Percentiles rank a stretch among this genome's conserved stretches.
These are phyloP conservation scores for Chrysochromulina parva DNA, from an alignment of 78 protist species.

Conservation along the genomic window DNA sequence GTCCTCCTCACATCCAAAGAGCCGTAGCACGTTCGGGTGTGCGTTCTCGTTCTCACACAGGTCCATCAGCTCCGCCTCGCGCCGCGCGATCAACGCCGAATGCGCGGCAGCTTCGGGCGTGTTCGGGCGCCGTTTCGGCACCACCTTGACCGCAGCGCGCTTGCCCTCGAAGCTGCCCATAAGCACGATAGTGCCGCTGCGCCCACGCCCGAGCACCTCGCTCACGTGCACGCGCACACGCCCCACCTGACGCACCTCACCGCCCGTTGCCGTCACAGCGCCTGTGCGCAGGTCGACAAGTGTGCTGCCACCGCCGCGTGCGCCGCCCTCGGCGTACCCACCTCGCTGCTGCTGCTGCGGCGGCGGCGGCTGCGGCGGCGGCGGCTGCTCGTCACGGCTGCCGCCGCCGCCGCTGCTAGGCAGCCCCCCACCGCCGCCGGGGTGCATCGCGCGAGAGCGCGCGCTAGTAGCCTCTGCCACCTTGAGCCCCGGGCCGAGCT, in stretches of 20 bases:
- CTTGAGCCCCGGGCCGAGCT: neutral
- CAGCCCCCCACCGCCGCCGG: neutral
- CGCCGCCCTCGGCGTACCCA: no score
- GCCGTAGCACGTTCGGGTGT: neutral
- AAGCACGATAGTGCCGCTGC: neutral
- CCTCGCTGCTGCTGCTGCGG: no score
- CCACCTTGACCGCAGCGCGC: constrained; percentile 12
- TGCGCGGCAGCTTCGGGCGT: neutral
- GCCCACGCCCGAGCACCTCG: neutral
- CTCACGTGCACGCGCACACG: neutral
- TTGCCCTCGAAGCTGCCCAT: neutral
- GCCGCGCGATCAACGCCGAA: neutral
- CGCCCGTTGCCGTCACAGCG: no score
- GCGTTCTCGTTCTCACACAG: neutral
- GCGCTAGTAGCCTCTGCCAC: neutral
- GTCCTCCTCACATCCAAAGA: neutral
- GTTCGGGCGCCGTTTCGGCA: neutral
- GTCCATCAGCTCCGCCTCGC: neutral
- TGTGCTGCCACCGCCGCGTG: no score
- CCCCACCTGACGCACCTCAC: neutral
- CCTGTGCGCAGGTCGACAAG: no score
- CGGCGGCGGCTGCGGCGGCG: neutral
- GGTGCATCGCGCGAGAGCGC: neutral
- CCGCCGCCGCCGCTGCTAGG: neutral
- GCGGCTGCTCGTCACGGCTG: neutral